phyloP scores from a whole-genome alignment of 2,329 filamentous ascomycete species.

The Botryotinia narcissicola region DNA sequence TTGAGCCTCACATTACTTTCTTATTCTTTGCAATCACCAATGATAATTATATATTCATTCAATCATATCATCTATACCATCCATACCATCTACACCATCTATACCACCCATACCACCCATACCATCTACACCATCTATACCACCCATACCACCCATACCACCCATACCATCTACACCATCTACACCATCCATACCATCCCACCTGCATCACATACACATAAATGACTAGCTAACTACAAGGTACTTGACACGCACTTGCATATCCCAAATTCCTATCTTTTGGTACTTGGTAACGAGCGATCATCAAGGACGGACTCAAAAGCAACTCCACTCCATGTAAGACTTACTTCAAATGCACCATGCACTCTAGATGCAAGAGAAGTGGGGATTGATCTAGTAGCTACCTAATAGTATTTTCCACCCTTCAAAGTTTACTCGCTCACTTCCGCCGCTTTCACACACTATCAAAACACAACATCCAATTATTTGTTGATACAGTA shows the following conservation, averaged over 20 bases:
- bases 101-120: too few species aligned
- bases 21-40: background rate
- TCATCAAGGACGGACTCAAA: background rate
- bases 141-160: background rate
- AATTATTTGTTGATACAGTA: background rate
- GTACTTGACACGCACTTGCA: background rate
- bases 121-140: too few species aligned
- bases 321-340: background rate
- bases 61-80: background rate
- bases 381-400: background rate
- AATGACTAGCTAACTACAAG: background rate
- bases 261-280: background rate
- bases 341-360: background rate
- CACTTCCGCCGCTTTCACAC: background rate
- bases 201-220: too few species aligned
- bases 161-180: background rate
- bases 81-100: background rate
- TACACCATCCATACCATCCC: too few species aligned
- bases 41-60: background rate
- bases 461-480: constrained; percentile 6
- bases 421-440: background rate
- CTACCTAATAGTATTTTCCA: too few species aligned
- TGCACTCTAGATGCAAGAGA: background rate
- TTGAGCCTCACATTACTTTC: background rate
- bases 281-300: background rate